Evolutionary conservation across 768 basidiomycete species (phyloP), one percentile per base, ranked within the genome.

Genomic region (Mycena rosella): DNA sequence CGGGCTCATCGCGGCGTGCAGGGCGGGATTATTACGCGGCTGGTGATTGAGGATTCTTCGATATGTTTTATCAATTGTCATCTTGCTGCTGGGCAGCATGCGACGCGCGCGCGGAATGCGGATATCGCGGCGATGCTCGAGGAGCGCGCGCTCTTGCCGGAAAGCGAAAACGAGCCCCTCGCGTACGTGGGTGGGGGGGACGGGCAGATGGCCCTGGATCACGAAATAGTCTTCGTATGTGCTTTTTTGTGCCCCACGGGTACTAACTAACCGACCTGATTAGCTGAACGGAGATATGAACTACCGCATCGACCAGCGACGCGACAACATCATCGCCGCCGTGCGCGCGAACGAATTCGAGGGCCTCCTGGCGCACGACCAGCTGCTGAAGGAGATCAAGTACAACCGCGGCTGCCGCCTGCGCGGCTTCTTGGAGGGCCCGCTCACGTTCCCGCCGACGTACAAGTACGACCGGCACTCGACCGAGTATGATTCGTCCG

Each of bases 11-110:
- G 53, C 27, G 56, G 62, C 59, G 13, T 72, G 8, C 52, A 96
- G 94, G 96, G 96, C 11, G 96, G 91, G 0, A 96, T 98, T 68
- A 87, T 96, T n/a, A 88, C 93, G 4, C 89, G 96, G 22, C 90
- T 98, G 67, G 88, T 96, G 9, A 85, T 99, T 49, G 96, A 96
- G 66, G 96, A 98, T 77, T 93, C 96, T 2, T 96, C 95, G 0
- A 76, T 98, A 17, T 99, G 97, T 79, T 92, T 98, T 74, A 89
- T 99, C 81, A 99, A 99, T 79, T 96, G 94, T 71, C 97, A 99
- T 84, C 87, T 99, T 65, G 97, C 96, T n/a, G 95, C 95, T 8
- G 97, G 97, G 1, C 96, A 98, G 74, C 86, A 88, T 62, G 92
- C 93, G 55, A 87, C 92, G 20, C 87, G 92, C 1, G 85, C 92